A percentile compares a stretch with the other conserved stretches of the same genome.
Evolutionary conservation across 495 filamentous ascomycete species (phyloP).

Genomic region (Viridothelium virens): DNA sequence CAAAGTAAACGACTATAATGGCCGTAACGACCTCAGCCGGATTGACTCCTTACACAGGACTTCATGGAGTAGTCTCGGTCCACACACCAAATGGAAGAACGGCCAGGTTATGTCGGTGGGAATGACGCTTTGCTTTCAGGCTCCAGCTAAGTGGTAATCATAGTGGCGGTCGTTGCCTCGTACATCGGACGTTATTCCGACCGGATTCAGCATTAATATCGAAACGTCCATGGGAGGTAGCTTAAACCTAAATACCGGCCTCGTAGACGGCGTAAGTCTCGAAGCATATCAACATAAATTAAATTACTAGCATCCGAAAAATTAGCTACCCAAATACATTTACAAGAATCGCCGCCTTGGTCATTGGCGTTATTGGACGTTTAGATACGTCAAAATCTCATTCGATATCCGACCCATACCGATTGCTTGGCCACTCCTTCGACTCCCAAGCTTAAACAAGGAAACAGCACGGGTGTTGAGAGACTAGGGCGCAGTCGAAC

Average conservation of each 20-base stretch:
- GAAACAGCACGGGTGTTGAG: not conserved
- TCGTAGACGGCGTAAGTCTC: too few species aligned
- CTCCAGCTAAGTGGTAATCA: too few species aligned
- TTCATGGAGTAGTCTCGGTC: too few species aligned
- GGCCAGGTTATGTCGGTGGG: too few species aligned
- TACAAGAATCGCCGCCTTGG: not conserved
- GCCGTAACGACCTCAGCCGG: too few species aligned
- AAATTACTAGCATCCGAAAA: not conserved
- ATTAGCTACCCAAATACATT: not conserved
- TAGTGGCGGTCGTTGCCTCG: not conserved
- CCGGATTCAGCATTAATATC: not conserved
- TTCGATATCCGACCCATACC: not conserved
- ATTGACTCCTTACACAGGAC: too few species aligned
- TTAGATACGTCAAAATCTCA: not conserved
- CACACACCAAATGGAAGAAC: too few species aligned
- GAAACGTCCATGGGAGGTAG: too few species aligned
- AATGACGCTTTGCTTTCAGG: too few species aligned
- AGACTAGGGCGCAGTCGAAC: not conserved
- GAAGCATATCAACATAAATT: too few species aligned
- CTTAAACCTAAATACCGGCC: too few species aligned
- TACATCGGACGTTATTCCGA: not conserved
- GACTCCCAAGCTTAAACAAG: not conserved
- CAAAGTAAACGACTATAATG: too few species aligned
- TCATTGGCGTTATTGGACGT: not conserved
- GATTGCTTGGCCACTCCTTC: not conserved